Percentiles rank a stretch among this genome's conserved stretches.
Conservation (phyloP, 768 basidiomycete genomes). For the Russula brevipes region DNA sequence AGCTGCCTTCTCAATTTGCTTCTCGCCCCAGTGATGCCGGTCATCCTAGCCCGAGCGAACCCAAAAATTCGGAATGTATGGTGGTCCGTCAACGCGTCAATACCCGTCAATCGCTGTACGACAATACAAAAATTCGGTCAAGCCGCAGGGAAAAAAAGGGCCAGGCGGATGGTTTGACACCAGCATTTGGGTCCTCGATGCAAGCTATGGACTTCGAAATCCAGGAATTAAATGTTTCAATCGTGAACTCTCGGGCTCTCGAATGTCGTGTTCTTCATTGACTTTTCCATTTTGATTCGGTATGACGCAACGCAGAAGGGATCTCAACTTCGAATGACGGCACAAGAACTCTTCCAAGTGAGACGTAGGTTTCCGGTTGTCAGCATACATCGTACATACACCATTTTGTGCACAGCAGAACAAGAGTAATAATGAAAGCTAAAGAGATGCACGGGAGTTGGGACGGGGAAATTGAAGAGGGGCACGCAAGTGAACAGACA, state of each 20-base stretch:
- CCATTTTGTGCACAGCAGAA: slow-evolving; percentile 5
- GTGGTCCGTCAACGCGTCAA: no score
- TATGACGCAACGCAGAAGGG: not conserved
- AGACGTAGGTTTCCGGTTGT: slow-evolving; percentile 1
- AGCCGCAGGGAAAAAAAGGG: no score
- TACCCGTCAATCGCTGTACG: no score
- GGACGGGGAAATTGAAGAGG: not conserved
- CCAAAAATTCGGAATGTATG: no score
- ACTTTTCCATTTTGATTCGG: not conserved
- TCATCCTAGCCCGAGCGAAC: not conserved
- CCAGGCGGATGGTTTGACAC: no score
- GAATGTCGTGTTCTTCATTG: no score
- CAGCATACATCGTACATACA: slow-evolving; percentile 14
- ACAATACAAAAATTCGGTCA: no score
- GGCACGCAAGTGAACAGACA: not conserved
- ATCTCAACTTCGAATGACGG: not conserved
- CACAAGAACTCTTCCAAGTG: not conserved
- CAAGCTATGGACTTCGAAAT: no score
- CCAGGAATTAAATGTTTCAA: no score
- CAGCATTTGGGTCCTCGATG: no score
- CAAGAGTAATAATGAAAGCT: slow-evolving; percentile 4
- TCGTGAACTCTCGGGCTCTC: no score
- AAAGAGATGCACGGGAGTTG: not conserved
- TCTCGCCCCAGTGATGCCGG: not conserved
- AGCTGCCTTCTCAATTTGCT: not conserved